phyloP scores from a whole-genome alignment of 768 basidiomycete species.

The Hirschioporus abietinus region DNA sequence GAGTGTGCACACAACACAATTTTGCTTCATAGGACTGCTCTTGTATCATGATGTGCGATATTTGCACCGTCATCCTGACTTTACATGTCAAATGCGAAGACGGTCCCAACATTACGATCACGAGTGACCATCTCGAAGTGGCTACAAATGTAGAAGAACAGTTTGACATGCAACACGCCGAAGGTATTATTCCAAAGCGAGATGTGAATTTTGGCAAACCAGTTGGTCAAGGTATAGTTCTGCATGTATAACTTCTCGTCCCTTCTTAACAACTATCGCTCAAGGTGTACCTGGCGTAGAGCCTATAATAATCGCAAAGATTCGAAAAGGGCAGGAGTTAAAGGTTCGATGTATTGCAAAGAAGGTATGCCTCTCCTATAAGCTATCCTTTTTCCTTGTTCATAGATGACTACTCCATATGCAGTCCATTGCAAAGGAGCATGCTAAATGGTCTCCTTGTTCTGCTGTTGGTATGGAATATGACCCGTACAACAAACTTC shows the following conservation, averaged over 20 bases:
- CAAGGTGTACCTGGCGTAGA: conserved; percentile 54
- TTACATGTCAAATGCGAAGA: conserved; percentile 76
- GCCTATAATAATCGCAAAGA: conserved; percentile 85
- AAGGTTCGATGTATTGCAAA: conserved; percentile 83
- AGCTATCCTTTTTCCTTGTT: neutral
- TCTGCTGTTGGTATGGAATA: conserved; percentile 96
- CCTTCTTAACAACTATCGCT: neutral
- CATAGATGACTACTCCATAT: neutral
- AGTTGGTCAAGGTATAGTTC: conserved; percentile 71
- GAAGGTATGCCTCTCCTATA: conserved; percentile 53
- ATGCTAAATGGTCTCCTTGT: conserved; percentile 98
- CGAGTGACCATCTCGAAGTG: conserved; percentile 78
- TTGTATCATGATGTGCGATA: conserved; percentile 77
- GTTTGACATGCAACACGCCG: conserved; percentile 42
- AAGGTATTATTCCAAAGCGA: conserved; percentile 65
- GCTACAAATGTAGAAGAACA: conserved; percentile 29
- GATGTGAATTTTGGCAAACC: conserved; percentile 74
- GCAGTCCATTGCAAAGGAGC: conserved; percentile 97
- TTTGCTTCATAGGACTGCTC: conserved; percentile 70
- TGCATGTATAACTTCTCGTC: conserved; percentile 9
- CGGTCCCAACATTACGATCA: conserved; percentile 71
- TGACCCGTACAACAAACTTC: conserved; percentile 94
- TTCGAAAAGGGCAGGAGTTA: conserved; percentile 91
- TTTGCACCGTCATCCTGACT: conserved; percentile 78
- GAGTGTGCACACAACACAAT: neutral